These are phyloP conservation scores for Alectoria sarmentosa DNA, from an alignment of 495 filamentous ascomycete species.

Conservation along the genomic window DNA sequence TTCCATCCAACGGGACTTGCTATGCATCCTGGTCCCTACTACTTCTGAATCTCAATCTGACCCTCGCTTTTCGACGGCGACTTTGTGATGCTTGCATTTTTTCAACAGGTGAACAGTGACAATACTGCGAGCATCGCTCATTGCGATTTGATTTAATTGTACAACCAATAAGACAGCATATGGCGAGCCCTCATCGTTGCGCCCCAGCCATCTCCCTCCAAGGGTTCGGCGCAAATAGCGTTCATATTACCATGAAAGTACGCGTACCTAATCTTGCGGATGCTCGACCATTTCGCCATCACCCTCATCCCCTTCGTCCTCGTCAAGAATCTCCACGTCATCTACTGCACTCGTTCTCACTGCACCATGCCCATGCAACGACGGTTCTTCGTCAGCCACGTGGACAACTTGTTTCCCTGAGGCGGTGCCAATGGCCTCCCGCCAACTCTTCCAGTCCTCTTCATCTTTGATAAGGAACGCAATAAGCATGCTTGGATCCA, in stretches of 20 bases:
- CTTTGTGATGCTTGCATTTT: neutral
- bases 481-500: constrained; percentile 98
- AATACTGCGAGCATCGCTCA: no score
- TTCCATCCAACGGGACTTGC: neutral
- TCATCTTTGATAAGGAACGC: constrained; percentile 85
- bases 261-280: constrained; percentile 9
- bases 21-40: no score
- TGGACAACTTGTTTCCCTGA: constrained; percentile 81
- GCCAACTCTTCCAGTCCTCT: constrained; percentile 80
- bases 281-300: constrained; percentile 25
- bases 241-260: neutral
- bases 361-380: constrained; percentile 40
- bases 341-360: constrained; percentile 71
- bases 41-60: no score
- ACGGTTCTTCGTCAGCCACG: constrained; percentile 60
- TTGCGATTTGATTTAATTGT: no score
- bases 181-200: neutral
- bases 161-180: no score
- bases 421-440: constrained; percentile 55
- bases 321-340: constrained; percentile 80
- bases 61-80: no score
- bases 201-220: neutral
- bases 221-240: neutral
- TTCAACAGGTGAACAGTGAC: no score
- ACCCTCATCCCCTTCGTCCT: constrained; percentile 32